Evolutionary conservation across 2,329 filamentous ascomycete species (phyloP), one percentile per base, ranked within the genome.

Genomic region (Exophiala lecanii-corni): DNA sequence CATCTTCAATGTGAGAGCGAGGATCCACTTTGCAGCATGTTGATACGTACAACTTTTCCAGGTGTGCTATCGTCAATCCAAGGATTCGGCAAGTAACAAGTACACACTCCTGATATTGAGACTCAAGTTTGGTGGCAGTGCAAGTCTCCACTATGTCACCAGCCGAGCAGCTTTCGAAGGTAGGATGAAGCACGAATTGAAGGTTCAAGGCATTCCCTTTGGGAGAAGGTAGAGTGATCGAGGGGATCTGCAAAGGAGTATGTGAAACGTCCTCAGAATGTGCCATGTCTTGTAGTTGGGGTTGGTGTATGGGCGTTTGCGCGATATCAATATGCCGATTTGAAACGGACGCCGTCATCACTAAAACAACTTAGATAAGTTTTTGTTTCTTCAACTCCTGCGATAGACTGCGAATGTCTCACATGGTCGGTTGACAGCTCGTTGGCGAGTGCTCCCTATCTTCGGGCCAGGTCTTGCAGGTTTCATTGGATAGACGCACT

Each of bases 381-480:
- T n/a, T n/a, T n/a, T n/a, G n/a, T n/a, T n/a, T n/a, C n/a, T n/a
- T n/a, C n/a, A n/a, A n/a, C n/a, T n/a, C n/a, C n/a, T n/a, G n/a
- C n/a, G n/a, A n/a, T 15, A 17, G 15, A 35, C 21, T 20, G 9
- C 25, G 25, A 18, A 43, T 23, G 23, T 25, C 20, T 34, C 32
- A 39, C 31, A 35, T 33, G 35, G 19, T 12, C 38, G 25, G n/a
- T n/a, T n/a, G n/a, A n/a, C n/a, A n/a, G n/a, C n/a, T n/a, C n/a
- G n/a, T n/a, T n/a, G n/a, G n/a, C 43, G 38, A 6, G 38, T 37
- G 55, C 57, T 45, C 51, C 61, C 61, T 18, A 49, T 43, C 21
- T 53, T 50, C 20, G 50, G 50, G 2, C 50, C 50, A 20, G 50
- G 50, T 23, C 42, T 42, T 13, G 28, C 17, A 3, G 45, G 10